Conservation (phyloP, 257 asterid species). For the Primulina huaijiensis region DNA sequence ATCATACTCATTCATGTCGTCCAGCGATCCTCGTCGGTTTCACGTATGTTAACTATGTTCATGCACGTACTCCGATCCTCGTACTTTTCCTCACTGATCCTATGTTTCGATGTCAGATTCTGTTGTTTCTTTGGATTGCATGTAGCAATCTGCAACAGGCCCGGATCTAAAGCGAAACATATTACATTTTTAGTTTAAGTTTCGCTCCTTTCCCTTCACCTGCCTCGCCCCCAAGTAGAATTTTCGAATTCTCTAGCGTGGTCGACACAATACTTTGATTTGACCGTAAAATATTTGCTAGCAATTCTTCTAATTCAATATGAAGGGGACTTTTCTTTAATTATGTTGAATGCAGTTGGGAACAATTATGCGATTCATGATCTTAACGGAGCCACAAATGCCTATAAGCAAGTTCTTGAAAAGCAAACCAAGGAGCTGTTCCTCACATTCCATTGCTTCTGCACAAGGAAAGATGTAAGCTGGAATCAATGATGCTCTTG, state of each 20-base stretch:
- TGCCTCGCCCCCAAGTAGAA: too few species aligned
- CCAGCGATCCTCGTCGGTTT: conserved; percentile 30
- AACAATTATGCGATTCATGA: conserved; percentile 28
- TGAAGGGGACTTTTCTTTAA: neutral
- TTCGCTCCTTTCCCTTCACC: too few species aligned
- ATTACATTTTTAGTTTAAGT: neutral
- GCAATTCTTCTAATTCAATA: neutral
- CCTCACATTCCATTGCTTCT: conserved; percentile 76
- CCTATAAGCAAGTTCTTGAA: conserved; percentile 36
- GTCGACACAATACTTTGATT: neutral
- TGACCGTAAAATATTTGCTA: neutral
- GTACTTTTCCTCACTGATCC: too few species aligned
- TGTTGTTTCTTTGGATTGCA: neutral
- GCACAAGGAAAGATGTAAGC: conserved; percentile 79
- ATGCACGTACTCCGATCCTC: neutral
- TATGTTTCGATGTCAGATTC: neutral
- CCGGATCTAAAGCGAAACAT: neutral
- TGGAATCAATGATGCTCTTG: neutral
- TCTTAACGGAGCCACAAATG: conserved; percentile 25
- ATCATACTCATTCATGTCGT: conserved; percentile 80
- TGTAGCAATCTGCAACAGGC: neutral
- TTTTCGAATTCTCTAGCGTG: too few species aligned
- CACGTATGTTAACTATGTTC: conserved; percentile 30
- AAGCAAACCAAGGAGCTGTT: conserved; percentile 57
- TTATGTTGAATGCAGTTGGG: conserved; percentile 35